A percentile compares a stretch with the other conserved stretches of the same genome.
Conservation (phyloP, 352 stramenopile genomes). For the Phytophthora tubulina region DNA sequence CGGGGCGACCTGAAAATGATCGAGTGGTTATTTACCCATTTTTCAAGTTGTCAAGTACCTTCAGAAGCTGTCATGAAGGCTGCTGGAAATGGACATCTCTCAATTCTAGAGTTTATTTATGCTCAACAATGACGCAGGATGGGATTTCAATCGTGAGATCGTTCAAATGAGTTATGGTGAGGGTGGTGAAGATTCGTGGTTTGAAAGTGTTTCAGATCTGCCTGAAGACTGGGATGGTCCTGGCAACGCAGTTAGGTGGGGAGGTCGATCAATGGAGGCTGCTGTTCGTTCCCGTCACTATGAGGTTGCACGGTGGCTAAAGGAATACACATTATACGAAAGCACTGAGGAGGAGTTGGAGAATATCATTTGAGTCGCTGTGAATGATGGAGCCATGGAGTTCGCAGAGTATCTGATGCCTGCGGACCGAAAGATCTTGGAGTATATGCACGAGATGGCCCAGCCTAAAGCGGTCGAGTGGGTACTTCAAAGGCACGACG, state of each 20-base stretch:
- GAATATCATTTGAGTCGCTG: background rate
- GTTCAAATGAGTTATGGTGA: constrained; percentile 1
- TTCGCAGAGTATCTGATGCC: constrained; percentile 8
- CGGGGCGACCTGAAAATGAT: background rate
- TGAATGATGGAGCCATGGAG: constrained; percentile 6
- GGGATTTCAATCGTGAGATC: background rate
- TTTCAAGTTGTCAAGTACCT: background rate
- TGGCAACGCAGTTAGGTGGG: constrained; percentile 1
- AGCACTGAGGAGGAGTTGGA: background rate
- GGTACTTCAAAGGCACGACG: background rate
- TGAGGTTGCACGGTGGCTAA: background rate
- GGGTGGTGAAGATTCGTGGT: background rate
- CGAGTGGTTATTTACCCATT: background rate
- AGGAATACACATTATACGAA: background rate
- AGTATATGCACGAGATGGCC: background rate
- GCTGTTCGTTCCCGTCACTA: background rate
- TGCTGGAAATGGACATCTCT: background rate
- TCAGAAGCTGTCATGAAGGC: background rate
- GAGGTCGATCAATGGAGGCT: background rate
- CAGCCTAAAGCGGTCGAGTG: background rate
- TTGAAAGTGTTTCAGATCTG: background rate
- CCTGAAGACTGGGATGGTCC: constrained; percentile 6
- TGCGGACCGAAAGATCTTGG: background rate
- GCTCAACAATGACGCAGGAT: constrained; percentile 3
- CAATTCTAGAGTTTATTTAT: background rate